These are phyloP conservation scores for Sugiyamaella grinbergsii DNA, from an alignment of 1,139 yeast species.

Conservation along the genomic window DNA sequence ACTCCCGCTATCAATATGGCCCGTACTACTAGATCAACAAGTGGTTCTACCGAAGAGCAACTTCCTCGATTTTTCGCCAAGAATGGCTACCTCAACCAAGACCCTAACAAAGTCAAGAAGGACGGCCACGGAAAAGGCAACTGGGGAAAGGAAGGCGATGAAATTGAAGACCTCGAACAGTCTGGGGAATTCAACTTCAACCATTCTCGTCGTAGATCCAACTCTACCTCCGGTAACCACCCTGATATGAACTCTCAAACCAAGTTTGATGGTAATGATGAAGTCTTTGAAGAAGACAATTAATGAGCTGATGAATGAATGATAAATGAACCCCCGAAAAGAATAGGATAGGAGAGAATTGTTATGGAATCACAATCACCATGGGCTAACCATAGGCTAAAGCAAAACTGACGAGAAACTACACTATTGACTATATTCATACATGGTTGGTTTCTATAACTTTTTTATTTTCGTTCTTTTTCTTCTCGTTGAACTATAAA, in stretches of 20 bases:
- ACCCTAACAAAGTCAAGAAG: constrained; percentile 79
- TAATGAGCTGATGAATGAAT: constrained; percentile 17
- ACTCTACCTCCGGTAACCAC: constrained; percentile 58
- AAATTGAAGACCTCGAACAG: constrained; percentile 44
- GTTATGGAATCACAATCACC: too few relatives aligned
- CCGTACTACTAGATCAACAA: constrained; percentile 84
- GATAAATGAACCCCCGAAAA: too few relatives aligned
- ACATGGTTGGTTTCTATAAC: too few relatives aligned
- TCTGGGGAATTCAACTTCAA: constrained; percentile 45
- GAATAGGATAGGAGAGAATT: too few relatives aligned
- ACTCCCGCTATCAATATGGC: constrained; percentile 54
- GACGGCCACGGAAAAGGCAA: constrained; percentile 75
- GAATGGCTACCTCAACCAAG: constrained; percentile 62
- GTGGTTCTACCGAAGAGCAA: constrained; percentile 48
- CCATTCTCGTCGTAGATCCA: constrained; percentile 46
- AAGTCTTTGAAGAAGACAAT: constrained; percentile 23
- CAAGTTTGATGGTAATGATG: constrained; percentile 21
- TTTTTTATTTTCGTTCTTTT: too few relatives aligned
- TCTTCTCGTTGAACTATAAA: too few relatives aligned
- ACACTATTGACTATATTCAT: too few relatives aligned
- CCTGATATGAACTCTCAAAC: constrained; percentile 32
- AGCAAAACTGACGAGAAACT: too few relatives aligned
- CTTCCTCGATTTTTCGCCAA: constrained; percentile 74
- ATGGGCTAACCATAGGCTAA: too few relatives aligned
- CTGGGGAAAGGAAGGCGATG: constrained; percentile 48